phyloP scores from a whole-genome alignment of 352 stramenopile genomes.

The Phytophthora chlamydospora region DNA sequence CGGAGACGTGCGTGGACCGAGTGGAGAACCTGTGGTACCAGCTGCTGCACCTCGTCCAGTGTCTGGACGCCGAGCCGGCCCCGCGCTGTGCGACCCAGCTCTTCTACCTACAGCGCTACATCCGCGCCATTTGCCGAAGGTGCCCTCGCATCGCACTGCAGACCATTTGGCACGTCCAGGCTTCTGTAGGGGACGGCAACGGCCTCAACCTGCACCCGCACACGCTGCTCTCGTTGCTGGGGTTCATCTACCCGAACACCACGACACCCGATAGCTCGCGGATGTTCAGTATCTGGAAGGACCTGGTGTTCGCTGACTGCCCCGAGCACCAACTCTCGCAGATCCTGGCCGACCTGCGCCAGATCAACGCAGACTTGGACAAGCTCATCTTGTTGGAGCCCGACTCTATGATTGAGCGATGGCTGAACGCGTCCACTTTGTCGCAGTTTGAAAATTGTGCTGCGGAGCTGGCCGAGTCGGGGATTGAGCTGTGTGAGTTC shows the following conservation, averaged over 20 bases:
- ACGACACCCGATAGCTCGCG: constrained; percentile 29
- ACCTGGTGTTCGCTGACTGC: constrained; percentile 66
- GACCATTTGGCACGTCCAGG: constrained; percentile 84
- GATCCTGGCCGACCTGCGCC: constrained; percentile 50
- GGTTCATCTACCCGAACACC: constrained; percentile 64
- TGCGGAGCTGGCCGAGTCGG: constrained; percentile 45
- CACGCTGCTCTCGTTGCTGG: constrained; percentile 63
- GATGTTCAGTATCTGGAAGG: constrained; percentile 57
- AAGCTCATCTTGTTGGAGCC: constrained; percentile 54
- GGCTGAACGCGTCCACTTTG: constrained; percentile 60
- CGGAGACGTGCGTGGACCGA: constrained; percentile 75
- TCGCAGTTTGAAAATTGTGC: constrained; percentile 61
- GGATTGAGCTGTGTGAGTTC: constrained; percentile 69
- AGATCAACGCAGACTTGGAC: constrained; percentile 43
- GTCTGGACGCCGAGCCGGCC: constrained; percentile 58
- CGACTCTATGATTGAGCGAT: constrained; percentile 61
- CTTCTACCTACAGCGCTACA: constrained; percentile 71
- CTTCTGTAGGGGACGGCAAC: constrained; percentile 57
- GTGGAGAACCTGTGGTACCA: constrained; percentile 85
- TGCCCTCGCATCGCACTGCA: constrained; percentile 76
- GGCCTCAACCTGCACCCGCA: constrained; percentile 57
- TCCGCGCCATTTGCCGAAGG: constrained; percentile 72
- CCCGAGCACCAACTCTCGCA: constrained; percentile 57
- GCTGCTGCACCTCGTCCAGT: constrained; percentile 80
- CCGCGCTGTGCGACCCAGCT: constrained; percentile 54